Evolutionary conservation across 176 grass and related monocot genomes (phyloP).

Genomic region (Oryza meyeriana): DNA sequence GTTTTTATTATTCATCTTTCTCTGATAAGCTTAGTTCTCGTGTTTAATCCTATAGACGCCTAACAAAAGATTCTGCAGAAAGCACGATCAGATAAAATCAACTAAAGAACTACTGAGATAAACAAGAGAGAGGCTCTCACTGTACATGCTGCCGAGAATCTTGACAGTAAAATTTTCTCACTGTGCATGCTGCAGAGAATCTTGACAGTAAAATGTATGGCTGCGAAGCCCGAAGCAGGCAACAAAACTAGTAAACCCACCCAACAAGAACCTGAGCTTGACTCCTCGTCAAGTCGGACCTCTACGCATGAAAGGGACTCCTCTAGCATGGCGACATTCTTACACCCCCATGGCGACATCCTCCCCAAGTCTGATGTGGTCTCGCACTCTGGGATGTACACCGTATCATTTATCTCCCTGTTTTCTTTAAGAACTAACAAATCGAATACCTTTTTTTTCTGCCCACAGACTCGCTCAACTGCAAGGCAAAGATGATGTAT

Average conservation of each 20-base stretch:
- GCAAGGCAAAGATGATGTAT: not conserved
- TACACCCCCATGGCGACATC: constrained; percentile 58
- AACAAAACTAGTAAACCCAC: not conserved
- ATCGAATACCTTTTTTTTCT: not conserved
- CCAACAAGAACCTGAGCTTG: not conserved
- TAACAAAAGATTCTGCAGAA: not conserved
- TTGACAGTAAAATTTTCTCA: too few relatives aligned
- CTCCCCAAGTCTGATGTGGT: not conserved
- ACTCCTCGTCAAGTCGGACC: not conserved
- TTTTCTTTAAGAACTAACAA: not conserved
- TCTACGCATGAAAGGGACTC: not conserved
- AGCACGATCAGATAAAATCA: not conserved
- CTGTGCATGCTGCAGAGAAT: not conserved
- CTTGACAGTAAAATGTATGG: not conserved
- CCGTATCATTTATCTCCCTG: not conserved
- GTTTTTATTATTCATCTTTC: too few relatives aligned
- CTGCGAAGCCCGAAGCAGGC: not conserved
- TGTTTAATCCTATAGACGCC: too few relatives aligned
- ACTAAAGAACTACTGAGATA: too few relatives aligned
- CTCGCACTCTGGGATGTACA: not conserved
- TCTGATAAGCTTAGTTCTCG: too few relatives aligned
- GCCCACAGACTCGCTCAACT: not conserved
- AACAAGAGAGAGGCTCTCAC: too few relatives aligned
- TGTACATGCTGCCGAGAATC: too few relatives aligned
- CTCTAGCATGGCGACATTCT: constrained; percentile 37